Evolutionary conservation across 495 filamentous ascomycete species (phyloP).

Genomic region (Cercophora newfieldiana): DNA sequence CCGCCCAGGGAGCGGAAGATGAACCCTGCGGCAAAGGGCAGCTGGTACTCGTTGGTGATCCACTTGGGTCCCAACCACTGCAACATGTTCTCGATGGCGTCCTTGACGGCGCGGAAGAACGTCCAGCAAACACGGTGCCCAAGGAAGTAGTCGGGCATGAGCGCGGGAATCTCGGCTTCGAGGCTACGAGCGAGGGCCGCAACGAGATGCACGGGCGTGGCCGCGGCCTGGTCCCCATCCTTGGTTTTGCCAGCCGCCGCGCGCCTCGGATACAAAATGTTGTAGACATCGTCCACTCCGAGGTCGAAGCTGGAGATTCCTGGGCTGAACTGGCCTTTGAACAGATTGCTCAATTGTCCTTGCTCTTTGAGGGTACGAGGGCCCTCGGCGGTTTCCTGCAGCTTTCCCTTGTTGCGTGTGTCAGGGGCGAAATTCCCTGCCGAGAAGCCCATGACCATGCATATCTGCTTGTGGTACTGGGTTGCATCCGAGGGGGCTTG

Average conservation of each 20-base stretch:
- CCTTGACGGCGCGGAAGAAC: not conserved
- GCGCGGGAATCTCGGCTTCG: constrained; percentile 5
- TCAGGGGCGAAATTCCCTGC: constrained; percentile 5
- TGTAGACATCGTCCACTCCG: not conserved
- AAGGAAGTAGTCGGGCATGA: not conserved
- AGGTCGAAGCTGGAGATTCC: not conserved
- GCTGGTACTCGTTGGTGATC: constrained; percentile 8
- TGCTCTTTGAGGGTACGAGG: constrained; percentile 3
- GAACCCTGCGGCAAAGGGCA: constrained; percentile 9
- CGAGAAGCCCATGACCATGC: constrained; percentile 14
- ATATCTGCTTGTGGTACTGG: constrained; percentile 10
- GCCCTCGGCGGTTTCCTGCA: not conserved
- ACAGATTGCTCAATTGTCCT: not conserved
- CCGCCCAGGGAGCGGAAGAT: constrained; percentile 3
- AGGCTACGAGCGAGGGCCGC: not conserved
- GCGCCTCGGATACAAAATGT: not conserved
- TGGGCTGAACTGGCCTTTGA: not conserved
- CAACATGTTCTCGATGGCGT: not conserved
- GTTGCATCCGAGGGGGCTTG: constrained; percentile 1
- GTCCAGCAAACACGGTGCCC: constrained; percentile 4
- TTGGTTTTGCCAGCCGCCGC: not conserved
- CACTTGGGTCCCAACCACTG: not conserved
- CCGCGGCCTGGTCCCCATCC: not conserved
- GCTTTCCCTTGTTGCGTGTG: constrained; percentile 12
- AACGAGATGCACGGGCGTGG: constrained; percentile 7